These are phyloP conservation scores for Mycena capillaripes DNA, from an alignment of 768 basidiomycete species.

Conservation along the genomic window DNA sequence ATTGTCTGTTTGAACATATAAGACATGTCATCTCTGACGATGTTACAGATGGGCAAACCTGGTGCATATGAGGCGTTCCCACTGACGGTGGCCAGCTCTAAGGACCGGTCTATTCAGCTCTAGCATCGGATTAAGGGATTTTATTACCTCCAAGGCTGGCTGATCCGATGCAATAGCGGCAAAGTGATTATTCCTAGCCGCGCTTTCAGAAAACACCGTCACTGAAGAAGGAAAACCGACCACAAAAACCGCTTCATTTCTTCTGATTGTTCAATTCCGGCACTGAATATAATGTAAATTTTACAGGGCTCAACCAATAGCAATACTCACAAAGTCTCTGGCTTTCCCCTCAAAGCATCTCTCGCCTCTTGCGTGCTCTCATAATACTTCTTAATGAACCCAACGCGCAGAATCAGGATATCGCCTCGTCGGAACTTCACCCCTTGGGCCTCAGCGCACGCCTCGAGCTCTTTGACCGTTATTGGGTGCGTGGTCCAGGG, in stretches of 20 bases:
- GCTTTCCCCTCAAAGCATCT: constrained; percentile 56
- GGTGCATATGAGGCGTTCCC: constrained; percentile 65
- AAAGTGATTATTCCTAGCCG: constrained; percentile 78
- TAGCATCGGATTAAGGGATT: neutral
- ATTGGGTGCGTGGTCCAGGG: constrained; percentile 73
- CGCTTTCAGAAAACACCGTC: neutral
- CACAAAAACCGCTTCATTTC: constrained; percentile 82
- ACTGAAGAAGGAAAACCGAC: constrained; percentile 47
- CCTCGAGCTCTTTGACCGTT: constrained; percentile 67
- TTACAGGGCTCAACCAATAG: neutral
- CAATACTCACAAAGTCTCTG: constrained; percentile 67
- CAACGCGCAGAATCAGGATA: constrained; percentile 71
- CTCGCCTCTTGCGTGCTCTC: constrained; percentile 57
- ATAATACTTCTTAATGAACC: constrained; percentile 73
- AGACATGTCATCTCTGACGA: neutral
- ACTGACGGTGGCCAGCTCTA: constrained; percentile 69
- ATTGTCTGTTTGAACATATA: constrained; percentile 60
- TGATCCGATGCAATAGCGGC: constrained; percentile 79
- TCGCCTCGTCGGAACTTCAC: constrained; percentile 72
- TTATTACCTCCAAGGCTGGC: constrained; percentile 71
- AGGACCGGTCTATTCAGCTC: neutral
- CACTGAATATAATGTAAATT: neutral
- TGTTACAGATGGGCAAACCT: constrained; percentile 54
- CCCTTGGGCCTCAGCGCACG: constrained; percentile 71
- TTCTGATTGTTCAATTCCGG: constrained; percentile 77